Evolutionary conservation across 352 stramenopile genomes (phyloP), one percentile per base, ranked within the genome.

Genomic region (Globisporangium paddicum): DNA sequence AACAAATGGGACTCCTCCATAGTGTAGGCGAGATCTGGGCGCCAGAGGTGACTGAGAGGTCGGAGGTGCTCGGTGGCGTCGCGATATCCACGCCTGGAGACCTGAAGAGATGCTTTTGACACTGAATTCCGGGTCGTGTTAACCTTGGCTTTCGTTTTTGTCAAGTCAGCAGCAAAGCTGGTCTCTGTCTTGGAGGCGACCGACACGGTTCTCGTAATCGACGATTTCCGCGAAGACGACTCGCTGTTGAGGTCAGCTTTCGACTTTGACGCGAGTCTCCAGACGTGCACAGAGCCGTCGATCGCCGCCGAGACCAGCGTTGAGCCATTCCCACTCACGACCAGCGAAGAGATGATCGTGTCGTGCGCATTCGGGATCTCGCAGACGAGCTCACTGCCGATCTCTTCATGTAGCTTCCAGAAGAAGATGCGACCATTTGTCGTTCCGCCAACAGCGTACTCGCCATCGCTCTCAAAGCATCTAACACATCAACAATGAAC

Each of bases 381-480:
- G 45, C 75, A 89, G 10, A 89, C 61, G n/a, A 83, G 42, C 28
- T 84, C 75, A 1, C 68, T 72, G 8, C 72, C 79, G 35, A 48
- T 26, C 9, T 60, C 40, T 7, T 77, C 64, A 45, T 79, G 69
- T 18, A 90, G 48, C 50, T 86, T 83, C 83, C 81, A 91, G 56
- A 90, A 88, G 18, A 88, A 69, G 26, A 90, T 57, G 25, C 70
- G 72, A 18, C 80, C 83, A 28, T 75, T 74, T 1, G 77, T 84
- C 6, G 79, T 89, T 18, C 83, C 79, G 5, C 80, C 82, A 3
- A 93, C 72, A 2, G 80, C 83, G 40, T 83, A 90, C 38, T 76
- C 72, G 5, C 83, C 83, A 54, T 93, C 79, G 19, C 77, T 90
- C 25, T 87, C 80, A 37, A 93, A 87, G 44, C 80, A 87, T 19